Percentiles rank a stretch among this genome's conserved stretches.
These are phyloP conservation scores for Vigna unguiculata DNA, from an alignment of 306 rosid species.

Conservation along the genomic window DNA sequence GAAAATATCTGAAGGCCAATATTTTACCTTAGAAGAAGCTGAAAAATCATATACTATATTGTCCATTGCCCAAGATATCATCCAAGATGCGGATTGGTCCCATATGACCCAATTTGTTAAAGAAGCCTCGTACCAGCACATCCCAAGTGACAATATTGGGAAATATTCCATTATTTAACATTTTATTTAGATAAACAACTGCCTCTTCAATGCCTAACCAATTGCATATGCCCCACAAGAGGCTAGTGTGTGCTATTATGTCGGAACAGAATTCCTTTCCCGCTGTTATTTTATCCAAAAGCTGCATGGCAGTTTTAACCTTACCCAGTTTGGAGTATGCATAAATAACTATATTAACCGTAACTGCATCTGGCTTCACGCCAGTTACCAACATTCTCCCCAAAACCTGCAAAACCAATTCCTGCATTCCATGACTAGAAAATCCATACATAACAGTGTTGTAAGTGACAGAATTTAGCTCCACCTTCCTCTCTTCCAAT, in stretches of 20 bases:
- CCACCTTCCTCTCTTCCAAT: slow-evolving; percentile 60
- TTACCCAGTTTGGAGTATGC: slow-evolving; percentile 73
- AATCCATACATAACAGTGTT: slow-evolving; percentile 82
- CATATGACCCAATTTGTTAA: slow-evolving; percentile 77
- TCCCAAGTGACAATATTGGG: slow-evolving; percentile 81
- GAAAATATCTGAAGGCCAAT: slow-evolving; percentile 22
- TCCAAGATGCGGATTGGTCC: slow-evolving; percentile 81
- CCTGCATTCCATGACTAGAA: slow-evolving; percentile 62
- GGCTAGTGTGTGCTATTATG: slow-evolving; percentile 68
- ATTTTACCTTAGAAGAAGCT: slow-evolving; percentile 3
- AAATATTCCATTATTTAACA: slow-evolving; percentile 63
- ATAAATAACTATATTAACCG: slow-evolving; percentile 60
- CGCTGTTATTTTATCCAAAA: slow-evolving; percentile 57
- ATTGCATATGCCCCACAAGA: slow-evolving; percentile 76
- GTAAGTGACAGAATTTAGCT: slow-evolving; percentile 66
- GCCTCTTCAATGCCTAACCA: slow-evolving; percentile 73
- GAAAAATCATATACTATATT: slow-evolving; percentile 34
- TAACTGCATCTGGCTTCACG: slow-evolving; percentile 62
- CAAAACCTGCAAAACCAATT: slow-evolving; percentile 63
- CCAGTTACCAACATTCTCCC: slow-evolving; percentile 77
- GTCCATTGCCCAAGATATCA: slow-evolving; percentile 60
- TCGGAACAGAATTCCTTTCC: slow-evolving; percentile 70
- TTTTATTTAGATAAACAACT: slow-evolving; percentile 64
- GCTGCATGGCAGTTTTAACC: slow-evolving; percentile 61
- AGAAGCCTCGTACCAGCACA: slow-evolving; percentile 72